Conservation (phyloP, 2,329 filamentous ascomycete genomes). For the Arthroderma sp. region DNA sequence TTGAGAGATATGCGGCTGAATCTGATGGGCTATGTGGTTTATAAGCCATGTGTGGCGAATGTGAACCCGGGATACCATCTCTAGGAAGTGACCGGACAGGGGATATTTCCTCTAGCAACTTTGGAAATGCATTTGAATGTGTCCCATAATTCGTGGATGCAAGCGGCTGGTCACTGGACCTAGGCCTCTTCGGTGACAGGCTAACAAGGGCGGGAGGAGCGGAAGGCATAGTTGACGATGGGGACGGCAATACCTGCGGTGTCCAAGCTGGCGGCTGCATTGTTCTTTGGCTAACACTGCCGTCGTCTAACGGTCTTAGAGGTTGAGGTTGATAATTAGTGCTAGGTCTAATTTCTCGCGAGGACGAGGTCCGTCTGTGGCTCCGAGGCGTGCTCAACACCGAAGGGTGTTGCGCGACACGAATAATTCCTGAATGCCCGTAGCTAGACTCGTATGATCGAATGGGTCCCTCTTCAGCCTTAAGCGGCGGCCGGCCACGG, state of each 20-base stretch:
- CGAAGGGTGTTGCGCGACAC: constrained; percentile 4
- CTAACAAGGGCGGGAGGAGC: constrained; percentile 1
- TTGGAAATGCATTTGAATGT: background rate
- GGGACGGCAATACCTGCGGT: constrained; percentile 8
- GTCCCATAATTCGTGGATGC: background rate
- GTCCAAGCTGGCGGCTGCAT: constrained; percentile 6
- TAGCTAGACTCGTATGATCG: constrained; percentile 10
- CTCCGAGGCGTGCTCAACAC: background rate
- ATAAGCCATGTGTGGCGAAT: constrained; percentile 3
- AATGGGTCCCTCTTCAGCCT: constrained; percentile 16
- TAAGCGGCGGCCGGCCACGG: constrained; percentile 20
- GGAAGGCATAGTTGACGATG: constrained; percentile 4
- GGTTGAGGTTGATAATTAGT: constrained; percentile 7
- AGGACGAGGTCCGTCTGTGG: constrained; percentile 6
- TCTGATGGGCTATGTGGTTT: constrained; percentile 2
- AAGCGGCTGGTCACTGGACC: constrained; percentile 3
- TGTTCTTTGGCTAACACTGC: constrained; percentile 3
- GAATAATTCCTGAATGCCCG: constrained; percentile 6
- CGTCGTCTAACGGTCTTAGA: constrained; percentile 4
- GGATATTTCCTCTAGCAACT: background rate
- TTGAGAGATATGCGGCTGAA: constrained; percentile 1
- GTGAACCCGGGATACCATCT: constrained; percentile 1
- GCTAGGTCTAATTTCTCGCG: constrained; percentile 10
- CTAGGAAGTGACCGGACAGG: constrained; percentile 1
- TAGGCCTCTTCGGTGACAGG: background rate